Conservation (phyloP, 257 asterid species). For the Rhazya stricta region DNA sequence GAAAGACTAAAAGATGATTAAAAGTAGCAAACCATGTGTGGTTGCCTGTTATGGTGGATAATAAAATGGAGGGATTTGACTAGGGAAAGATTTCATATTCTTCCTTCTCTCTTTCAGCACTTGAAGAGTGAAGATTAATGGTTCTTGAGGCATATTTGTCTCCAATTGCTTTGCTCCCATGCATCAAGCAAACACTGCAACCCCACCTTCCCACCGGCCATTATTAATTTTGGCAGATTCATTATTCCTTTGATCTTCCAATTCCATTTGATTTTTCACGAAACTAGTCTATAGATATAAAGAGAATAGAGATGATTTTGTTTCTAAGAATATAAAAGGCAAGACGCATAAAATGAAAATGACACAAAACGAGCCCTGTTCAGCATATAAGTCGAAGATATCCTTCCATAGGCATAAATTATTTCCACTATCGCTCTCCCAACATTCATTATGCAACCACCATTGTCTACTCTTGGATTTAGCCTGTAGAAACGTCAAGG, state of each 20-base stretch:
- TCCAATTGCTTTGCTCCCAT: conserved; percentile 27
- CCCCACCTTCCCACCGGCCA: conserved; percentile 24
- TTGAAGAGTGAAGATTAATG: neutral
- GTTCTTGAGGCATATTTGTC: conserved; percentile 27
- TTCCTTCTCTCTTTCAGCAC: conserved; percentile 23
- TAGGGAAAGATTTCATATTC: conserved; percentile 27
- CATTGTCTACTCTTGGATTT: no score
- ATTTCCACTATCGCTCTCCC: neutral
- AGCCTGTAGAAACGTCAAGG: no score
- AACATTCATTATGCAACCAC: no score
- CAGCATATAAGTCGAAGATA: neutral
- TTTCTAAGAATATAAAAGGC: neutral
- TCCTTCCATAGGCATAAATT: neutral
- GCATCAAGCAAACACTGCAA: conserved; percentile 30
- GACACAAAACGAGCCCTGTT: neutral
- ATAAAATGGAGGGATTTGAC: conserved; percentile 19
- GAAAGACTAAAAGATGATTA: conserved; percentile 14
- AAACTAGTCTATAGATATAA: neutral
- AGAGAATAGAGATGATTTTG: neutral
- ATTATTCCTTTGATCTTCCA: neutral
- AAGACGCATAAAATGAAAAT: neutral
- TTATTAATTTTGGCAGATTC: conserved; percentile 9
- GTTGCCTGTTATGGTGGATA: conserved; percentile 36
- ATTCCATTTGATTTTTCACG: neutral
- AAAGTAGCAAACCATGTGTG: conserved; percentile 59